Base-by-base conservation (phyloP, 2,329 filamentous ascomycete genomes). In the Karstenula rhodostoma region DNA sequence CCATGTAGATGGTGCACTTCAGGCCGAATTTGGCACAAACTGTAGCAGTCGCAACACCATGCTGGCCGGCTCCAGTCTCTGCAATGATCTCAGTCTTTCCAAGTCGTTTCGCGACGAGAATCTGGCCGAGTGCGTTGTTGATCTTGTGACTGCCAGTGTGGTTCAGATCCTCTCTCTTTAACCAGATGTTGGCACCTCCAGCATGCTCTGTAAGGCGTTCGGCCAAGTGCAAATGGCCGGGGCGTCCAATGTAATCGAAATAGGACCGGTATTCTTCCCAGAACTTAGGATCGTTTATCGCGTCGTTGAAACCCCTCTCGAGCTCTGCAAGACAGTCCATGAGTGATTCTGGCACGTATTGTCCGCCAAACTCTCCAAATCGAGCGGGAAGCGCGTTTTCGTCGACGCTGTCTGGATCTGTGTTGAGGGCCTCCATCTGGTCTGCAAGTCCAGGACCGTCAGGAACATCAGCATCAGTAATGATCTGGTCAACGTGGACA, bases 91-190 rank as follows among this genome's bases (percentile, higher is more conserved):
- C 91, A 6, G 90, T 97, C 86, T 99, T 99, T 53, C 95, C 95
- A 51, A 99, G 81, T 63, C 93, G 86, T 70, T 86, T 86, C 1
- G 95, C 95, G 42, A 99, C 83, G 15, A 99, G 86, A 51, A 97
- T 89, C 79, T 99, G 95, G 2, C 95, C 95, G 9, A 99, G 84
- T 0, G 95, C 95, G 73, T 99, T 99, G 84, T 99, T 99, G 84
- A 99, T 98, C 86, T 99, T 99, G 85, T 99, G 95, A 64, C 92
- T 96, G 67, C 95, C 95, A 9, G 95, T 98, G 78, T 99, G 95
- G 81, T 98, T 98, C 58, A 98, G 84, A 77, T 99, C 95, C 81
- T 99, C 95, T 71, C 95, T 89, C 86, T 99, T 99, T 68, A 99
- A 82, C 90, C 94, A 99, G 82, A 99, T 96, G 75, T 93, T 96